phyloP scores from a whole-genome alignment of 192 early-diverging fungal genomes.

The Radiomyces spectabilis region DNA sequence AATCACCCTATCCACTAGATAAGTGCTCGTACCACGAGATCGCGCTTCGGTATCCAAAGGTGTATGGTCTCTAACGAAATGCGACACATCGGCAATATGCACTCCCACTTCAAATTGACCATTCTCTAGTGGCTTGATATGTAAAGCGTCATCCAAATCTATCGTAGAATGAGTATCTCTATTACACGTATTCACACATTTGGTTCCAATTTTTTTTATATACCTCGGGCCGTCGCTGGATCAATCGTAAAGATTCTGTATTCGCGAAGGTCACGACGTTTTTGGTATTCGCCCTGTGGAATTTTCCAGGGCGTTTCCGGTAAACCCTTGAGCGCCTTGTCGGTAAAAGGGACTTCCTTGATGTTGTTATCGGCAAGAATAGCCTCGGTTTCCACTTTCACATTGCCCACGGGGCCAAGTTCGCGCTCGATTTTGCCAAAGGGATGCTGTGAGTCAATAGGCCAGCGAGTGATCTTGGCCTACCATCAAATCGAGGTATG shows the following conservation, averaged over 20 bases:
- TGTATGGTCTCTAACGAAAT: conserved; percentile 86
- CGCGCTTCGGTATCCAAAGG: conserved; percentile 90
- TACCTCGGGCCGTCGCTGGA: conserved; percentile 67
- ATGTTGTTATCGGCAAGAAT: conserved; percentile 65
- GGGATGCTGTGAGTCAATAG: conserved; percentile 49
- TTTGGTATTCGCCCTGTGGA: conserved; percentile 55
- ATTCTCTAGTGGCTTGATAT: conserved; percentile 45
- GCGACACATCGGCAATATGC: conserved; percentile 93
- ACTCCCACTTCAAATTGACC: conserved; percentile 66
- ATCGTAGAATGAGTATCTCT: background rate
- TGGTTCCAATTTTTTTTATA: background rate
- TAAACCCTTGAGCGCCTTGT: conserved; percentile 58
- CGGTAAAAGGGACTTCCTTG: background rate
- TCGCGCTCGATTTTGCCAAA: conserved; percentile 53
- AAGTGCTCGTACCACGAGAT: conserved; percentile 86
- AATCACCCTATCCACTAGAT: conserved; percentile 83
- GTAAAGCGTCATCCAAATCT: conserved; percentile 80
- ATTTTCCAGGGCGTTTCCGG: conserved; percentile 79
- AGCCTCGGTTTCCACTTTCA: conserved; percentile 68
- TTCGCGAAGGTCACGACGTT: conserved; percentile 63
- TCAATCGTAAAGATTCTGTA: conserved; percentile 87
- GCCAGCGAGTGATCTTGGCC: conserved; percentile 50
- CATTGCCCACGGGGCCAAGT: conserved; percentile 70
- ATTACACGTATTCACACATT: background rate
- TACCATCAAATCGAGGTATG: background rate